Percentiles rank a stretch among this genome's conserved stretches.
Evolutionary conservation across 2,329 filamentous ascomycete species (phyloP).

Genomic region (Westerdykella aurantiaca): DNA sequence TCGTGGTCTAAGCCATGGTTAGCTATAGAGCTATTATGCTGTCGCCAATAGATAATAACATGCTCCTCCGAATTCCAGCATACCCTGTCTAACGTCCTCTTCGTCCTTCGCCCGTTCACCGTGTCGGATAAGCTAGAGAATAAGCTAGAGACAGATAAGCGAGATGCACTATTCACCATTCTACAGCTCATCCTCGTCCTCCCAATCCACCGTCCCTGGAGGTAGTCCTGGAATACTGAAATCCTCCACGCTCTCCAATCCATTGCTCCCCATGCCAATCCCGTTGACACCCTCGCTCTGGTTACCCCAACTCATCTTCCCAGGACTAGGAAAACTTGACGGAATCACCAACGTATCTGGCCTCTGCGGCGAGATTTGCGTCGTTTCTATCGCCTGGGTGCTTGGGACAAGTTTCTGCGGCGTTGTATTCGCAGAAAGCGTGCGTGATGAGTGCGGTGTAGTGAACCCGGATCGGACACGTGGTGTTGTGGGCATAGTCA

Average conservation of each 20-base stretch:
- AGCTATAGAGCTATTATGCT: no score
- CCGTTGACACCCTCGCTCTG: background rate
- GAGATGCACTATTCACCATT: no score
- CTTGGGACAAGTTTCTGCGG: slow-evolving; percentile 15
- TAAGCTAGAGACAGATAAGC: no score
- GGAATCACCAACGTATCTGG: slow-evolving; percentile 31
- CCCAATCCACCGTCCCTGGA: background rate
- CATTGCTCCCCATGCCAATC: background rate
- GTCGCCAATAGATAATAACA: no score
- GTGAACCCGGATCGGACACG: background rate
- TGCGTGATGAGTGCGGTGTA: slow-evolving; percentile 5
- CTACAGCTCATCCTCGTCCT: background rate
- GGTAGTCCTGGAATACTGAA: background rate
- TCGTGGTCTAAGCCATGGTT: no score
- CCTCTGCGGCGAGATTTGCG: slow-evolving; percentile 15
- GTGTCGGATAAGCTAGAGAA: no score
- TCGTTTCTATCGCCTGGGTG: slow-evolving; percentile 10
- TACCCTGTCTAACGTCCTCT: no score
- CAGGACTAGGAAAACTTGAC: slow-evolving; percentile 29
- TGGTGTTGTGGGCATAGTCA: background rate
- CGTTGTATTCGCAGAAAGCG: slow-evolving; percentile 16
- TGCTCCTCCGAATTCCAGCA: no score
- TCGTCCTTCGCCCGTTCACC: no score
- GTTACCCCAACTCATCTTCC: slow-evolving; percentile 2
- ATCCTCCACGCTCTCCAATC: background rate